Evolutionary conservation across 169 alveolate species (phyloP).

Genomic region (Eimeria mitis): DNA sequence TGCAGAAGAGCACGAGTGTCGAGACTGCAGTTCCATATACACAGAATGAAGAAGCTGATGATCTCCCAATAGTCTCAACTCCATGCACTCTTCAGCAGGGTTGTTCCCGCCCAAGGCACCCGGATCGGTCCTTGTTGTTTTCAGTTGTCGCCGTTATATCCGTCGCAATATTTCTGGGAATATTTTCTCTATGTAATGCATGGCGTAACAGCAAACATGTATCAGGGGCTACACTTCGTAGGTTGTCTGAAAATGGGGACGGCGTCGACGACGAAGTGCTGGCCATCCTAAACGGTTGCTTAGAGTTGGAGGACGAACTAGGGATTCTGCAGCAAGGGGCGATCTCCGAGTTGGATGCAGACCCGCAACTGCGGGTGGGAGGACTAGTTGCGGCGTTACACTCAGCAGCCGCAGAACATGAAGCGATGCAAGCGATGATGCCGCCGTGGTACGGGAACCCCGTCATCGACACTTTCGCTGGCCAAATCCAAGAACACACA

Average conservation of each 20-base stretch:
- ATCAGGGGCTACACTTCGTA: constrained; percentile 1
- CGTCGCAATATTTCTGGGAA: neutral
- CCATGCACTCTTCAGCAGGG: neutral
- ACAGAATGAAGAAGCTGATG: neutral
- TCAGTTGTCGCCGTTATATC: neutral
- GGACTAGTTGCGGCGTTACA: neutral
- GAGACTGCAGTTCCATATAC: neutral
- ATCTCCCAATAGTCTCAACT: neutral
- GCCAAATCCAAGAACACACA: neutral
- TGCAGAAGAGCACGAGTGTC: neutral
- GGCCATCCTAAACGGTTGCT: neutral
- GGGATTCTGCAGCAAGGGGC: neutral
- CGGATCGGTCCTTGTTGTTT: neutral
- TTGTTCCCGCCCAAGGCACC: neutral
- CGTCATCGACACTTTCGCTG: neutral
- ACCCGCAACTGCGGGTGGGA: neutral
- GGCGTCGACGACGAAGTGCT: neutral
- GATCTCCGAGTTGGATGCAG: neutral
- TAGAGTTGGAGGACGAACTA: neutral
- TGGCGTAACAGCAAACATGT: neutral
- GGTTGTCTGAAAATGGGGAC: neutral
- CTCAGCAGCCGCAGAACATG: neutral
- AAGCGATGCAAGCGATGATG: neutral
- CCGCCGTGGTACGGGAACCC: neutral
- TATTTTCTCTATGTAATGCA: neutral